Base-by-base conservation (phyloP, 306 rosid species). In the Gynostemma pentaphyllum region DNA sequence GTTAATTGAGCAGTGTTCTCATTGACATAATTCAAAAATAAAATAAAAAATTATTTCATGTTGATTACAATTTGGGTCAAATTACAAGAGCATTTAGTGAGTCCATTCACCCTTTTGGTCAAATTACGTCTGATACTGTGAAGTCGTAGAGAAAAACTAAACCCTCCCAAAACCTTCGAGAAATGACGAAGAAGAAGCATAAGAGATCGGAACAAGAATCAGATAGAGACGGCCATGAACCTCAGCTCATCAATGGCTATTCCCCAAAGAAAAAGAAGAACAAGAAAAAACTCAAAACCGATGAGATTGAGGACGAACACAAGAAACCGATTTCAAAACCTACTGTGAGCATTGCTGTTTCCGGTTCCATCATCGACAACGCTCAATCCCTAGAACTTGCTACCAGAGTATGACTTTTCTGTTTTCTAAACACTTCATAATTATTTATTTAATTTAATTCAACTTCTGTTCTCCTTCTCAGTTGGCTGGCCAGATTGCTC, bases 401-500 rank as follows among this genome's bases (percentile, higher is more conserved):
- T 53, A 94, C 97, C 26, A 75, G 99, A 74, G 99, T 94, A 74
- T 34, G 22, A 56, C 18, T 51, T 46, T 13, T 34, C 51, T 34
- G 23, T 2, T 16, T 32, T 55, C 9, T 2, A 6, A 37, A 57
- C 57, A n/a, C n/a, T n/a, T n/a, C n/a, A n/a, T n/a, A n/a, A n/a
- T n/a, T n/a, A n/a, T n/a, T n/a, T n/a, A n/a, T n/a, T n/a, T n/a
- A n/a, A n/a, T n/a, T n/a, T n/a, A n/a, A n/a, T n/a, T n/a, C n/a
- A n/a, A n/a, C n/a, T 28, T n/a, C 24, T 45, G 36, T 40, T 44
- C 39, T 46, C 40, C 13, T 22, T 68, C 19, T 51, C 79, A 94
- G 99, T 70, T 94, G 79, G 97, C 95, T 75, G 85, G 99, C 72
- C 95, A 86, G 77, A 86, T 94, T 34, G 95, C 99, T 55, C 99